Conservation (phyloP, 2,329 filamentous ascomycete species). For the Akanthomyces dipterigenus region DNA sequence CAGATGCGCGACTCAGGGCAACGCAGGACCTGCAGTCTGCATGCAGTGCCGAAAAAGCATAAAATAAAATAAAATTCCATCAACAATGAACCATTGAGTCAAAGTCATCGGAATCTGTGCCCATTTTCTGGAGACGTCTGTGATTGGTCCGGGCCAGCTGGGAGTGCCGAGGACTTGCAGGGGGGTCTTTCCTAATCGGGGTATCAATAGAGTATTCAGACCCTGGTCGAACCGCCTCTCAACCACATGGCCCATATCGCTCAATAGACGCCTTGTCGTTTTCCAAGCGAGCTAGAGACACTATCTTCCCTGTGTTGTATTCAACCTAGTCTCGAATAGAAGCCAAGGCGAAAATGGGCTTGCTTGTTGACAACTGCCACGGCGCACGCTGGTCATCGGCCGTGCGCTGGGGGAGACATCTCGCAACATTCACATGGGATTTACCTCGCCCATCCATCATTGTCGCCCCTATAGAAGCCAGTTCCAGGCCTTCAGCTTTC, state of each 20-base stretch:
- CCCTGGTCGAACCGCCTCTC: background rate
- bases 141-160: background rate
- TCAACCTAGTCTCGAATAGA: too few relatives aligned
- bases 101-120: background rate
- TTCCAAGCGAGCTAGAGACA: background rate
- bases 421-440: background rate
- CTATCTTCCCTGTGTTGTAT: too few relatives aligned
- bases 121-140: background rate
- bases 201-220: conserved; percentile 10
- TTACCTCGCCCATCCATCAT: background rate
- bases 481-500: background rate
- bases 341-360: too few relatives aligned
- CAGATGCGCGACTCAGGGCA: too few relatives aligned
- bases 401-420: too few relatives aligned
- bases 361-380: background rate
- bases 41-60: background rate
- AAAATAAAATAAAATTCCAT: background rate
- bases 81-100: background rate
- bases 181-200: conserved; percentile 11
- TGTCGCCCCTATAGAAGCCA: background rate
- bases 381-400: too few relatives aligned
- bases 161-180: background rate
- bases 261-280: background rate
- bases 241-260: background rate
- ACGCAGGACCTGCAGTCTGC: background rate